These are phyloP conservation scores for Termitomyces heimii DNA, from an alignment of 768 basidiomycete species.

Conservation along the genomic window DNA sequence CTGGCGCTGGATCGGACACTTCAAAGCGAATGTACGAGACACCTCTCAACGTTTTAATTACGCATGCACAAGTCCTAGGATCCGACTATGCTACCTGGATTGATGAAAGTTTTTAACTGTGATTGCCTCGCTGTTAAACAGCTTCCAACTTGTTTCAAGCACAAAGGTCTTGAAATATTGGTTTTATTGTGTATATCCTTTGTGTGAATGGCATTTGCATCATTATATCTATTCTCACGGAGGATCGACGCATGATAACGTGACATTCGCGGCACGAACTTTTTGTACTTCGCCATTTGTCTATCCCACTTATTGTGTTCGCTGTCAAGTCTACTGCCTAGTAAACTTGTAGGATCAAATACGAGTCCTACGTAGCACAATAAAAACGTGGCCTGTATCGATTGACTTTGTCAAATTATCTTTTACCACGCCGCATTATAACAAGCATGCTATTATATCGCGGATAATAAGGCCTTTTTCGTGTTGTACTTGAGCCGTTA, in stretches of 20 bases:
- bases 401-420: too few relatives aligned
- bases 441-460: not conserved
- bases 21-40: slow-evolving; percentile 18
- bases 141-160: too few relatives aligned
- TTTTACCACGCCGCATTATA: not conserved
- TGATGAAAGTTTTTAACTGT: slow-evolving; percentile 12
- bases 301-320: not conserved
- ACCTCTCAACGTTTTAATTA: slow-evolving; percentile 13
- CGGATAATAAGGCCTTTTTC: not conserved
- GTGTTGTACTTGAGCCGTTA: not conserved
- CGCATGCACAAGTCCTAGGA: slow-evolving; percentile 17
- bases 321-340: not conserved
- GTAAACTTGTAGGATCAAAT: not conserved
- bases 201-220: not conserved
- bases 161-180: not conserved
- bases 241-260: not conserved
- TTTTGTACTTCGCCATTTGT: not conserved
- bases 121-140: not conserved
- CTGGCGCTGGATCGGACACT: slow-evolving; percentile 20
- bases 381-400: not conserved
- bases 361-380: not conserved
- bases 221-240: too few relatives aligned
- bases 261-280: not conserved
- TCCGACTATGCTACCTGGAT: slow-evolving; percentile 17
- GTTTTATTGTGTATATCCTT: not conserved